These are phyloP conservation scores for Tylopilus intermedius DNA, from an alignment of 768 basidiomycete species.

Conservation along the genomic window DNA sequence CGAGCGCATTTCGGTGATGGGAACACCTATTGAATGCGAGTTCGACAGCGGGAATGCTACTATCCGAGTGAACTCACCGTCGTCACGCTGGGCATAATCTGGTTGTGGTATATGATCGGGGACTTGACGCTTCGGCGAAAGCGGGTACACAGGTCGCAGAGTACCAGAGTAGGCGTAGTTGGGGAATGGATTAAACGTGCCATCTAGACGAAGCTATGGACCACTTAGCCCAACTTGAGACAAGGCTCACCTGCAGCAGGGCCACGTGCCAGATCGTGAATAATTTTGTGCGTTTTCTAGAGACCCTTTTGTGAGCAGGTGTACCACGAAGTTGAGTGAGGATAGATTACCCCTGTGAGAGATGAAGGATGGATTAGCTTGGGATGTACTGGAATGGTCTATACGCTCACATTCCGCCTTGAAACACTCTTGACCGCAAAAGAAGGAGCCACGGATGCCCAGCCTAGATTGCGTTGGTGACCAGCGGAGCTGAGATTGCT, in stretches of 20 bases:
- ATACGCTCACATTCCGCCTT: slow-evolving; percentile 78
- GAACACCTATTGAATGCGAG: slow-evolving; percentile 43
- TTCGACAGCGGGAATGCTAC: neutral
- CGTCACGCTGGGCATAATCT: slow-evolving; percentile 67
- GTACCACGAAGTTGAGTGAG: too few relatives aligned
- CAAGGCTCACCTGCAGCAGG: slow-evolving; percentile 13
- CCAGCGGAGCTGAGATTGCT: neutral
- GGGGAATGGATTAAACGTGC: slow-evolving; percentile 76
- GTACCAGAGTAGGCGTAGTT: slow-evolving; percentile 74
- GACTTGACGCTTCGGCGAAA: slow-evolving; percentile 69
- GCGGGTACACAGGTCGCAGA: slow-evolving; percentile 81
- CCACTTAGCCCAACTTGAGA: neutral
- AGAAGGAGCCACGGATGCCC: slow-evolving; percentile 79
- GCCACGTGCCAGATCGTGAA: slow-evolving; percentile 59
- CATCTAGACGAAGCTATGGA: slow-evolving; percentile 42
- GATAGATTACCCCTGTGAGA: slow-evolving; percentile 23
- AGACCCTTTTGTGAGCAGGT: neutral
- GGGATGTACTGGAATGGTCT: neutral
- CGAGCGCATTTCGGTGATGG: slow-evolving; percentile 51
- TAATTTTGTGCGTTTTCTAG: slow-evolving; percentile 77
- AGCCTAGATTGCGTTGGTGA: slow-evolving; percentile 43
- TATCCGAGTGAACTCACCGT: slow-evolving; percentile 43
- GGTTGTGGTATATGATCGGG: slow-evolving; percentile 83
- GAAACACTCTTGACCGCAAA: slow-evolving; percentile 95
- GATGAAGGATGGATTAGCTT: neutral